Conservation (phyloP, 768 basidiomycete genomes). For the Suillus brevipes region DNA sequence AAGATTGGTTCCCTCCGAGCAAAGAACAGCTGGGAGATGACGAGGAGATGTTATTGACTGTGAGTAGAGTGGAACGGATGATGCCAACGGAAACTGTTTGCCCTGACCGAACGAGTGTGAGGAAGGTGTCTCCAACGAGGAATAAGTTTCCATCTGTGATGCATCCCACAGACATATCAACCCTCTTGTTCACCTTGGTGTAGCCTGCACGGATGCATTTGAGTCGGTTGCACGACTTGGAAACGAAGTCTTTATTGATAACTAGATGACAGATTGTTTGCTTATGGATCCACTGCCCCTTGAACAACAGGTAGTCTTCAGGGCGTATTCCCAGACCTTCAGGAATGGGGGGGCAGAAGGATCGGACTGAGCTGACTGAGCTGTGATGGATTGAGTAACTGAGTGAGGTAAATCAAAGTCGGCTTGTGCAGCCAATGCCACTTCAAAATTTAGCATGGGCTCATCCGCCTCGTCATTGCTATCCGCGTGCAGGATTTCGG, state of each 20-base stretch:
- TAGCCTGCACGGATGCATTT: neutral
- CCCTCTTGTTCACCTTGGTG: neutral
- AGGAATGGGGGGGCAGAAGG: neutral
- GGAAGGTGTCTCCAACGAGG: neutral
- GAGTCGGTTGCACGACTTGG: neutral
- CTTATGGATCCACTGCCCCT: constrained; percentile 1
- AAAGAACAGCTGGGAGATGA: neutral
- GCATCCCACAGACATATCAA: neutral
- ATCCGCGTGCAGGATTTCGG: no score
- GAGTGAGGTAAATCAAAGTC: neutral
- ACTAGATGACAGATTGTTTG: neutral
- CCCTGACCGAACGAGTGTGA: neutral
- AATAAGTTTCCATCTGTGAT: neutral
- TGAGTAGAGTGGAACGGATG: neutral
- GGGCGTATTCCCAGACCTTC: neutral
- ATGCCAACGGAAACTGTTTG: neutral
- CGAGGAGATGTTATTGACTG: no score
- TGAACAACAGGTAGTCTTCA: neutral
- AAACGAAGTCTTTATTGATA: neutral
- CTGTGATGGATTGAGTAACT: neutral
- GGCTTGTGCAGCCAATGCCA: neutral
- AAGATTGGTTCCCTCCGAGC: neutral
- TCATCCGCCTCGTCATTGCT: neutral
- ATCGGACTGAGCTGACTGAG: neutral
- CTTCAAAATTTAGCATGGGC: neutral